Evolutionary conservation across 495 filamentous ascomycete species (phyloP).

Genomic region (Umbilicaria muhlenbergii): DNA sequence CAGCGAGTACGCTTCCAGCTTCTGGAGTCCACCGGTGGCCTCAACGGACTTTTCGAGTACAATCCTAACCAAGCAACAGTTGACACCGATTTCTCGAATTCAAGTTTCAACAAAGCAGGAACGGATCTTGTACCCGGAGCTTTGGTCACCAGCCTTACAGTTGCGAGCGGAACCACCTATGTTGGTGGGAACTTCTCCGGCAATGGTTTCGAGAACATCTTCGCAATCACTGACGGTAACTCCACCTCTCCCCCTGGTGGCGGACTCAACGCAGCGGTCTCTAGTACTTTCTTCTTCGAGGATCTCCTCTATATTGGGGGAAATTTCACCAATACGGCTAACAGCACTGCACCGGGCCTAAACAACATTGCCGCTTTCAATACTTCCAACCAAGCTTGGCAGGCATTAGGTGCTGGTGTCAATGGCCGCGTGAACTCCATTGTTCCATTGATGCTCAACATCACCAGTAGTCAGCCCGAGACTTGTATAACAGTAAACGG

Average conservation of each 20-base stretch:
- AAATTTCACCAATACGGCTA: conserved; percentile 61
- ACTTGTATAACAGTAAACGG: conserved; percentile 67
- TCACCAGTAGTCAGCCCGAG: conserved; percentile 54
- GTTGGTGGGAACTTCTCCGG: conserved; percentile 77
- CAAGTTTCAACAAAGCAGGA: conserved; percentile 59
- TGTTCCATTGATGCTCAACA: conserved; percentile 64
- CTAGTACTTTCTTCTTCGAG: conserved; percentile 47
- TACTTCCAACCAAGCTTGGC: conserved; percentile 51
- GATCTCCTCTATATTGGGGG: conserved; percentile 69
- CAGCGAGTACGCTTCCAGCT: conserved; percentile 69
- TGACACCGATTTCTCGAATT: conserved; percentile 50
- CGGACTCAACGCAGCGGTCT: conserved; percentile 70
- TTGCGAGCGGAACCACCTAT: conserved; percentile 45
- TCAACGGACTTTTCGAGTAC: conserved; percentile 90
- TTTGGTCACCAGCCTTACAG: conserved; percentile 44
- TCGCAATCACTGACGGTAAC: conserved; percentile 51
- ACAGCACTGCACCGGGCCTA: conserved; percentile 41
- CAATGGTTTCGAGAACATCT: conserved; percentile 50
- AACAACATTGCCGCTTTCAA: conserved; percentile 65
- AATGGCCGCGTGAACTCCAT: conserved; percentile 62
- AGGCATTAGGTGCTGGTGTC: conserved; percentile 68
- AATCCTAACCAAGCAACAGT: conserved; percentile 46
- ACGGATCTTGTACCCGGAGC: conserved; percentile 47
- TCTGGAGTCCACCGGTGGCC: conserved; percentile 47
- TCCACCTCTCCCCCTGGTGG: conserved; percentile 44